Percentiles rank a stretch among this genome's conserved stretches.
These are phyloP conservation scores for Citrus inodora DNA, from an alignment of 345 rosid species.

Conservation along the genomic window DNA sequence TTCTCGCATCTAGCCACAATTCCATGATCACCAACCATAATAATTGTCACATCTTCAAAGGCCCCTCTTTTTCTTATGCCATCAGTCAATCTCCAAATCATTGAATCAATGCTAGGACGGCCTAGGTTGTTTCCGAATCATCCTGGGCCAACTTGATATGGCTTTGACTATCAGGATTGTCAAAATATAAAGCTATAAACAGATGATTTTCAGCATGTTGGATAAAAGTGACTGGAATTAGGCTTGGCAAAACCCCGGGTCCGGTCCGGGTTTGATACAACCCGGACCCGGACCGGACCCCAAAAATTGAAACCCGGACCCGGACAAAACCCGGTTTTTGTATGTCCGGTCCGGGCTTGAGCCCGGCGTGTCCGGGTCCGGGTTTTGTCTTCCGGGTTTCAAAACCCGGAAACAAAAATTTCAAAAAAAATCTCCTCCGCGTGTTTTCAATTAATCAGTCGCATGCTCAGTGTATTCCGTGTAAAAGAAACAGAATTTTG, in stretches of 20 bases:
- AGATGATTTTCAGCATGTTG: slow-evolving; percentile 45
- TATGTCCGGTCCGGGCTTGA: no score
- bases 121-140: slow-evolving; percentile 74
- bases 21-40: slow-evolving; percentile 95
- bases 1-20: slow-evolving; percentile 94
- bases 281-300: no score
- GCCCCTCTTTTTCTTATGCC: slow-evolving; percentile 78
- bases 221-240: no score
- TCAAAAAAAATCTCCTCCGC: no score
- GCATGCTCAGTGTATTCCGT: slow-evolving; percentile 30
- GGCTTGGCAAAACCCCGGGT: no score
- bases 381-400: no score
- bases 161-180: slow-evolving; percentile 96
- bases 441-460: slow-evolving; percentile 36
- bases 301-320: no score
- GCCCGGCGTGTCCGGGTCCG: no score
- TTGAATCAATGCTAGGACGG: slow-evolving; percentile 61
- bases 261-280: no score
- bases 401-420: no score
- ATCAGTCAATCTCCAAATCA: slow-evolving; percentile 70
- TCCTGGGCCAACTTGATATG: slow-evolving; percentile 78
- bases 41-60: slow-evolving; percentile 75
- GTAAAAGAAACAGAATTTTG: not conserved
- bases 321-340: no score
- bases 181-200: slow-evolving; percentile 81